Evolutionary conservation across 495 filamentous ascomycete genomes (phyloP).

Genomic region (Neurospora sp.): DNA sequence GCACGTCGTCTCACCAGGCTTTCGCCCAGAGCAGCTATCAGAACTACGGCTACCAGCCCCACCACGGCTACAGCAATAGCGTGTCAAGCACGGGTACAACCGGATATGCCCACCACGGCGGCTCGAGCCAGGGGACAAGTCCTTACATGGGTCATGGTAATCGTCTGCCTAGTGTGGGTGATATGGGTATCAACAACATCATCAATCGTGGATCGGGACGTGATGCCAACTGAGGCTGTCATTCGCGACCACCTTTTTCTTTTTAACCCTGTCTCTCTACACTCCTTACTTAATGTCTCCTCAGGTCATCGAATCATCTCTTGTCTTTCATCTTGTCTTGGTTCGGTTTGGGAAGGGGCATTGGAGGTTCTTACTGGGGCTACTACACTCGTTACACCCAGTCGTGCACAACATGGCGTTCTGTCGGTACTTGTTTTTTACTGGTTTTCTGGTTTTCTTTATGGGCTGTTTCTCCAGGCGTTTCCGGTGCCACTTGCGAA

Average conservation of each 20-base stretch:
- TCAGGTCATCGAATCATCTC: conserved; percentile 1
- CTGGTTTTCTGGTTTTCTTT: neutral
- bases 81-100: conserved; percentile 28
- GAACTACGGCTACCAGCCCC: conserved; percentile 13
- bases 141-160: conserved; percentile 37
- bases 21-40: conserved; percentile 13
- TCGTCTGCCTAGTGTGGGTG: conserved; percentile 39
- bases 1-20: conserved; percentile 18
- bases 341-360: neutral
- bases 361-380: neutral
- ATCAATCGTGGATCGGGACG: conserved; percentile 34
- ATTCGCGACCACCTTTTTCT: neutral
- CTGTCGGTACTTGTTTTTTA: neutral
- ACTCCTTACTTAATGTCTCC: neutral
- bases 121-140: conserved; percentile 26
- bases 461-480: neutral
- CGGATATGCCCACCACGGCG: conserved; percentile 6
- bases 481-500: neutral
- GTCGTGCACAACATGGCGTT: neutral
- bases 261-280: neutral
- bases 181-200: conserved; percentile 48
- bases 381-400: conserved; percentile 1
- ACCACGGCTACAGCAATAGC: conserved; percentile 35
- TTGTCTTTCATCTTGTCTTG: conserved; percentile 1
- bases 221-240: conserved; percentile 2